Evolutionary conservation across 805 yeast genomes (phyloP), one percentile per base, ranked within the genome.

Genomic region (Yarrowia keelungensis): DNA sequence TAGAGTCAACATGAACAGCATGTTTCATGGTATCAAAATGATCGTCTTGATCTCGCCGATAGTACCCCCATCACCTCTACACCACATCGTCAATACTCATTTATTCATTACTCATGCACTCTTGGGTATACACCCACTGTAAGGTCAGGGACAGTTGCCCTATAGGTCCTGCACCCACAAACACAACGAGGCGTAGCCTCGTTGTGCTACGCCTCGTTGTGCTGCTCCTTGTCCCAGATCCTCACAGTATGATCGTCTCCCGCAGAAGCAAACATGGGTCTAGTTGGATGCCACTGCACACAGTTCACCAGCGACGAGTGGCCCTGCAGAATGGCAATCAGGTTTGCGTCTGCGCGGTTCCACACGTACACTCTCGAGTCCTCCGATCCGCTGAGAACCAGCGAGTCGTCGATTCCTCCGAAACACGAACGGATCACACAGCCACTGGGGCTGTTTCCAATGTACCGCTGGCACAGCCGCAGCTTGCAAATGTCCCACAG

Each of bases 381-480:
- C 74, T 90, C 96, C 54, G 93, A 86, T 0, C 97, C 97, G 72
- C 92, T 86, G n/a, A 89, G 79, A 0, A 91, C 84, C 64, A 90
- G 80, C 71, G 87, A 87, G 72, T 90, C 94, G 70, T 86, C 82
- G 69, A 83, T 82, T 56, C 88, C 88, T 0, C 97, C 96, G 75
- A 92, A 88, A 72, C 91, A 84, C 0, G 96, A 87, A 61, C 97
- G 81, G 22, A 93, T 86, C 46, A 92, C 86, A 73, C 82, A 88
- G 35, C 87, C 83, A 38, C 85, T 84, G 75, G 90, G 97, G 69
- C 84, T 83, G 74, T 89, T 91, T 1, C 97, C 97, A 56, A 86
- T 80, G 71, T 85, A 89, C 73, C 86, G 90, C 69, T 86, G 86
- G 38, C 85, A 82, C 19, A 92, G 75, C 0, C 86, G 78, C 4